Evolutionary conservation across 148 eudicot genomes (phyloP).

Genomic region (Bassia scoparia): DNA sequence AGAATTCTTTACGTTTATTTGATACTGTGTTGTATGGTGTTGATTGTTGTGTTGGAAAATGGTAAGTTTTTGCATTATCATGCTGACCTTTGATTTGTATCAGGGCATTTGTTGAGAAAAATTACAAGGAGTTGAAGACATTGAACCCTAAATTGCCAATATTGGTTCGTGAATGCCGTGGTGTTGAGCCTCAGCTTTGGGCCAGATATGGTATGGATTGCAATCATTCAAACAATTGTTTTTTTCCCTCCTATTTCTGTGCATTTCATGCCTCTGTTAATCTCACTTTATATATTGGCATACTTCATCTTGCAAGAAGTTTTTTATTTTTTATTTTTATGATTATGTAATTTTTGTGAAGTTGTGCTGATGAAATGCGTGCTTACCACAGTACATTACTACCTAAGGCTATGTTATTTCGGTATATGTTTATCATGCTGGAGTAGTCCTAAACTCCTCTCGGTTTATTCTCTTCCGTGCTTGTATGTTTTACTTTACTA

Average conservation of each 20-base stretch:
- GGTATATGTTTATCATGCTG: background rate
- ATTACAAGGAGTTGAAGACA: conserved; percentile 85
- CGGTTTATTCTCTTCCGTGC: background rate
- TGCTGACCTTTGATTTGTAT: conserved; percentile 4
- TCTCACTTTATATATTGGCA: background rate
- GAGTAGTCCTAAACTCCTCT: no score
- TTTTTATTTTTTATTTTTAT: no score
- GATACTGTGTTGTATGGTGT: no score
- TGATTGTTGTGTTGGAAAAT: background rate
- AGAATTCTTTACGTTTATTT: background rate
- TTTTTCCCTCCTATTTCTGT: background rate
- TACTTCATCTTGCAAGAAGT: background rate
- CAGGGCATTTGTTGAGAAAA: conserved; percentile 77
- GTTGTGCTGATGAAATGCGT: background rate
- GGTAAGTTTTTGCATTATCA: background rate
- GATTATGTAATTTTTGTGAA: background rate
- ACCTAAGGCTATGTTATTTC: background rate
- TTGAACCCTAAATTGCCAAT: conserved; percentile 85
- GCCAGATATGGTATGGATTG: conserved; percentile 73
- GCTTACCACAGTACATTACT: no score
- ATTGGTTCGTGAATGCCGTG: conserved; percentile 78
- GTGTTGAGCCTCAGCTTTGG: conserved; percentile 93
- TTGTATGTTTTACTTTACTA: background rate
- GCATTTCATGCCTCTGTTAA: background rate
- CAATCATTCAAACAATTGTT: no score